Conservation (phyloP, 768 basidiomycete species). For the Leccinum obscurum region DNA sequence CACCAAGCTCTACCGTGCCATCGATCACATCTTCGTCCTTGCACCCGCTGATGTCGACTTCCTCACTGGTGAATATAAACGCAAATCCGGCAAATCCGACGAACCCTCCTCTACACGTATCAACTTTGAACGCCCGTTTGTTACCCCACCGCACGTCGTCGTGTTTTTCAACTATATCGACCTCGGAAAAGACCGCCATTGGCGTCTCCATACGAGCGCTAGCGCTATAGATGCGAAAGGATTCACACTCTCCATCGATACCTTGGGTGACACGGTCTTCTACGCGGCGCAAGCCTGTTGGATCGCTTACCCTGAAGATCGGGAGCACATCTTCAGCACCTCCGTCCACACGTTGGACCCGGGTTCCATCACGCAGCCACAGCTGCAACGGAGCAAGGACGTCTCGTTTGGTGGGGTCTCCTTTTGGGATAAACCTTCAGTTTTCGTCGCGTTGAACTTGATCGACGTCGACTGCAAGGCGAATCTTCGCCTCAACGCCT, state of each 20-base stretch:
- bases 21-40: slow-evolving; percentile 6
- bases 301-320: slow-evolving; percentile 25
- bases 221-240: slow-evolving; percentile 13
- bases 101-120: slow-evolving; percentile 7
- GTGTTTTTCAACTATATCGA: slow-evolving; percentile 17
- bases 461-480: slow-evolving; percentile 11
- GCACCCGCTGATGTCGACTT: slow-evolving; percentile 16
- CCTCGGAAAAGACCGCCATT: slow-evolving; percentile 6
- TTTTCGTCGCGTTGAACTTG: slow-evolving; percentile 20
- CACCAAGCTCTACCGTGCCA: slow-evolving; percentile 1
- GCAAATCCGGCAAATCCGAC: too few species aligned
- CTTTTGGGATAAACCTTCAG: slow-evolving; percentile 17
- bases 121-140: slow-evolving; percentile 13
- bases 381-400: slow-evolving; percentile 2
- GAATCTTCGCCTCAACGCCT: slow-evolving; percentile 14
- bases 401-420: slow-evolving; percentile 4
- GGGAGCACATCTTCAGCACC: slow-evolving; percentile 16
- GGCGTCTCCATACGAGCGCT: slow-evolving; percentile 8
- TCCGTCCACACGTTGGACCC: slow-evolving; percentile 13
- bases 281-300: slow-evolving; percentile 7
- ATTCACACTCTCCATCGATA: slow-evolving; percentile 17
- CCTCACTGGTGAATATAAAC: slow-evolving; percentile 11
- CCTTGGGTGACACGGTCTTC: slow-evolving; percentile 12
- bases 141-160: slow-evolving; percentile 18
- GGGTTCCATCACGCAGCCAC: slow-evolving; percentile 3